Evolutionary conservation across 768 basidiomycete species (phyloP).

Genomic region (Tricholoma hemisulphureum): DNA sequence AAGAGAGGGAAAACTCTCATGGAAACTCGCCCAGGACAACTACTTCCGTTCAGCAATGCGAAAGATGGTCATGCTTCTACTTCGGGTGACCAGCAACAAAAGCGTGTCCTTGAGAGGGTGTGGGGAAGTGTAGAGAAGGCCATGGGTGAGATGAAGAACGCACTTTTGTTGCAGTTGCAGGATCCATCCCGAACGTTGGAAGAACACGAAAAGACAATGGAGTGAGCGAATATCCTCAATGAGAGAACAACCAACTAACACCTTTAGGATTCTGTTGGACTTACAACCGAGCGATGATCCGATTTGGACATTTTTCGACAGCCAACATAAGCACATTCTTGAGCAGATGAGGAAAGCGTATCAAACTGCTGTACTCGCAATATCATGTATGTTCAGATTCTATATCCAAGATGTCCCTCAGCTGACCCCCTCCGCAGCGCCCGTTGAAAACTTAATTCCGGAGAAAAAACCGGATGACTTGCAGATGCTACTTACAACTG

Average conservation of each 20-base stretch:
- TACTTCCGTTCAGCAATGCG: conserved; percentile 64
- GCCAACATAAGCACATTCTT: conserved; percentile 85
- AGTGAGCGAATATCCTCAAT: conserved; percentile 51
- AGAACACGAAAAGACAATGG: conserved; percentile 95
- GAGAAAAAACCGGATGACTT: conserved; percentile 40
- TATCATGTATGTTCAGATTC: conserved; percentile 47
- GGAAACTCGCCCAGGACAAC: conserved; percentile 84
- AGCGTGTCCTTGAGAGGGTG: conserved; percentile 91
- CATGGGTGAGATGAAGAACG: conserved; percentile 85
- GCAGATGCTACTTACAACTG: conserved; percentile 44
- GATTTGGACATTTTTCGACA: conserved; percentile 94
- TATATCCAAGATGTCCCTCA: conserved; percentile 8
- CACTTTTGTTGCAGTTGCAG: conserved; percentile 74
- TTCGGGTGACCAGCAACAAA: conserved; percentile 73
- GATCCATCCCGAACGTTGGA: conserved; percentile 80
- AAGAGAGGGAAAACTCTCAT: conserved; percentile 93
- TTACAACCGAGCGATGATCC: conserved; percentile 86
- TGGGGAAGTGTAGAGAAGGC: conserved; percentile 95
- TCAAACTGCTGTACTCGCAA: conserved; percentile 45
- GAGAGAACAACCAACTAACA: conserved; percentile 4
- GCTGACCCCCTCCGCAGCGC: conserved; percentile 36
- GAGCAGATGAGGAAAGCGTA: conserved; percentile 69
- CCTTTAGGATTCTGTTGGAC: conserved; percentile 78
- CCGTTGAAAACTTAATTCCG: conserved; percentile 40
- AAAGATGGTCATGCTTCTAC: conserved; percentile 54